phyloP scores from a whole-genome alignment of 164 flowering plant species.

The Liriodendron chinense region DNA sequence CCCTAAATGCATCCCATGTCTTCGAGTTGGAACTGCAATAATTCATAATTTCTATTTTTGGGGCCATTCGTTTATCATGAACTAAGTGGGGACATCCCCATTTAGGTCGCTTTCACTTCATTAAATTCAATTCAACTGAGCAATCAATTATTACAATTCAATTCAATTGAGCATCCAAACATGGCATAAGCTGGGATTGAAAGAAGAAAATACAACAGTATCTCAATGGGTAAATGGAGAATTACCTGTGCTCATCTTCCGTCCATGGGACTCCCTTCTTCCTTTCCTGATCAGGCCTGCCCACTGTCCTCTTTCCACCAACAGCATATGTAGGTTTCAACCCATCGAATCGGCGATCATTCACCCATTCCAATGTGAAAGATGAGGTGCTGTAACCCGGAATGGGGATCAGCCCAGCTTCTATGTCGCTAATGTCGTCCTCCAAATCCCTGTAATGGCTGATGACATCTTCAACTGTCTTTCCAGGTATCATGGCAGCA shows the following conservation, averaged over 20 bases:
- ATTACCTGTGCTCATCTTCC: constrained; percentile 78
- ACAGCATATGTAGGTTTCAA: constrained; percentile 42
- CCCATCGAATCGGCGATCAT: constrained; percentile 30
- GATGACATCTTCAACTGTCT: constrained; percentile 56
- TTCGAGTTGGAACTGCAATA: background rate
- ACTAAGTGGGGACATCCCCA: background rate
- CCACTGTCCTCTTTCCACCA: constrained; percentile 24
- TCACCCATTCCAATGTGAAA: constrained; percentile 56
- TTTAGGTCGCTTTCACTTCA: background rate
- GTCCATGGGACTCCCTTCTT: constrained; percentile 88
- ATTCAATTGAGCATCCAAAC: constrained; percentile 1
- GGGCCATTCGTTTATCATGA: too few relatives aligned
- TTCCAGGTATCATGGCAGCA: constrained; percentile 67
- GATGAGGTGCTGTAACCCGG: constrained; percentile 48
- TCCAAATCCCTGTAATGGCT: constrained; percentile 60
- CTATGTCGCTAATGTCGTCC: constrained; percentile 67
- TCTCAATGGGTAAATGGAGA: background rate
- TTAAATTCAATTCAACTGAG: background rate
- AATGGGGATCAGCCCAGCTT: constrained; percentile 65
- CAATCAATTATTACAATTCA: background rate
- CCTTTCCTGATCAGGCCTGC: constrained; percentile 54
- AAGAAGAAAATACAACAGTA: background rate
- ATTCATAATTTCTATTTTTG: too few relatives aligned
- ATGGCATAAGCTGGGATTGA: background rate
- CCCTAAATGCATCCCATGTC: background rate